Conservation (phyloP, 768 basidiomycete genomes). For the Macrolepiota dolichaula region DNA sequence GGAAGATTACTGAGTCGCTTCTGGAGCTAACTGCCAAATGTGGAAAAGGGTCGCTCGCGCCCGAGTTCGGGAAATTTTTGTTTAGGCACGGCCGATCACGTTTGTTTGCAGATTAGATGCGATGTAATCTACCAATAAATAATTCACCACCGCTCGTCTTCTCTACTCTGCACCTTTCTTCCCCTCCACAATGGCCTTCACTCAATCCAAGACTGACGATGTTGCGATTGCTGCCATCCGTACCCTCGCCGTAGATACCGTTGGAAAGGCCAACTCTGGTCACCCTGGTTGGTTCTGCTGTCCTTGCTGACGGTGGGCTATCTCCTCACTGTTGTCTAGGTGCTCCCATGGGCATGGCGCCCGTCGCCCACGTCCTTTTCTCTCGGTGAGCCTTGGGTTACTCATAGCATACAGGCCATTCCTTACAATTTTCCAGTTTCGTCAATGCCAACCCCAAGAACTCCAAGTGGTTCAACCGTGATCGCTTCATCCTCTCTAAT, state of each 20-base stretch:
- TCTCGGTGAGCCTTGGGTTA: constrained; percentile 46
- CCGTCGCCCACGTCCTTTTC: constrained; percentile 77
- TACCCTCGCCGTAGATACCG: constrained; percentile 71
- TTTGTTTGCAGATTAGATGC: constrained; percentile 9
- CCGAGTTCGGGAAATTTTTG: constrained; percentile 8
- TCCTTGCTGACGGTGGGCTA: constrained; percentile 10
- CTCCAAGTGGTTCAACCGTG: constrained; percentile 94
- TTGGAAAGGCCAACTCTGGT: constrained; percentile 88
- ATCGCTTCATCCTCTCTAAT: constrained; percentile 95
- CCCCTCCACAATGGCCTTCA: constrained; percentile 40
- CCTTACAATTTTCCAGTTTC: constrained; percentile 47
- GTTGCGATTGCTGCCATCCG: constrained; percentile 70
- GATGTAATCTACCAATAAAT: constrained; percentile 12
- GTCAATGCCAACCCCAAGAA: constrained; percentile 85
- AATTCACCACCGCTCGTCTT: constrained; percentile 15
- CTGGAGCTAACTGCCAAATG: background rate
- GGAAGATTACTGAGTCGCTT: constrained; percentile 1
- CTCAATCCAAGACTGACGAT: constrained; percentile 44
- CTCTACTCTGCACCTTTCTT: constrained; percentile 15
- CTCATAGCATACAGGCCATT: constrained; percentile 2
- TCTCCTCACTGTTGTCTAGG: constrained; percentile 39
- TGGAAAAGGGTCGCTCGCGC: constrained; percentile 2
- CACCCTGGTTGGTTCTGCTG: constrained; percentile 62
- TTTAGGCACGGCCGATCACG: constrained; percentile 7
- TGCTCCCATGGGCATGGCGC: constrained; percentile 94